Evolutionary conservation across 441 rosid species (phyloP).

Genomic region (Hura crepitans): DNA sequence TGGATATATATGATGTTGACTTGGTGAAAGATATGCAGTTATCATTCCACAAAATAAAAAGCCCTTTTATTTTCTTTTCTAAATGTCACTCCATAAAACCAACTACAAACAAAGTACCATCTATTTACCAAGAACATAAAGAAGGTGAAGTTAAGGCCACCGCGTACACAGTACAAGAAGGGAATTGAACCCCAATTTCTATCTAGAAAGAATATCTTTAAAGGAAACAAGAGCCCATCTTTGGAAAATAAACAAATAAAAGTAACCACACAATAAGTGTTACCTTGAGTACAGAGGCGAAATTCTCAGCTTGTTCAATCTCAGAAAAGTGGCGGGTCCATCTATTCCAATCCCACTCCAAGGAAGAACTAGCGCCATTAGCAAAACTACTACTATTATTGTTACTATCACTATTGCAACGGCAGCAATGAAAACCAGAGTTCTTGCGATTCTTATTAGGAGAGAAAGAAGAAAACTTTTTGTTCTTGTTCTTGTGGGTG

Average conservation of each 20-base stretch:
- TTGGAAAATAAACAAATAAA: not conserved
- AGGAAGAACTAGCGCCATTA: constrained; percentile 29
- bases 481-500: not conserved
- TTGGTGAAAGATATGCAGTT: not conserved
- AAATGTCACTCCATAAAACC: not conserved
- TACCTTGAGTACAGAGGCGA: constrained; percentile 76
- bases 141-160: not conserved
- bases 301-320: constrained; percentile 69
- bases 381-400: constrained; percentile 15
- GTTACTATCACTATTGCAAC: constrained; percentile 29
- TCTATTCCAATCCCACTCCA: constrained; percentile 84
- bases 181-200: not conserved
- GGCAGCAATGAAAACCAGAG: constrained; percentile 33
- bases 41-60: not conserved
- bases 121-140: not conserved
- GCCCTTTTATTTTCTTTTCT: not conserved
- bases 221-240: not conserved
- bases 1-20: not conserved
- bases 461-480: constrained; percentile 19
- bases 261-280: not conserved
- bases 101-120: not conserved
- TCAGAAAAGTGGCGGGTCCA: constrained; percentile 86
- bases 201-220: not conserved
- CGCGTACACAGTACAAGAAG: not conserved
- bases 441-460: constrained; percentile 25